Evolutionary conservation across 2,329 filamentous ascomycete species (phyloP), one percentile per base, ranked within the genome.

Genomic region (Claviceps citrina): DNA sequence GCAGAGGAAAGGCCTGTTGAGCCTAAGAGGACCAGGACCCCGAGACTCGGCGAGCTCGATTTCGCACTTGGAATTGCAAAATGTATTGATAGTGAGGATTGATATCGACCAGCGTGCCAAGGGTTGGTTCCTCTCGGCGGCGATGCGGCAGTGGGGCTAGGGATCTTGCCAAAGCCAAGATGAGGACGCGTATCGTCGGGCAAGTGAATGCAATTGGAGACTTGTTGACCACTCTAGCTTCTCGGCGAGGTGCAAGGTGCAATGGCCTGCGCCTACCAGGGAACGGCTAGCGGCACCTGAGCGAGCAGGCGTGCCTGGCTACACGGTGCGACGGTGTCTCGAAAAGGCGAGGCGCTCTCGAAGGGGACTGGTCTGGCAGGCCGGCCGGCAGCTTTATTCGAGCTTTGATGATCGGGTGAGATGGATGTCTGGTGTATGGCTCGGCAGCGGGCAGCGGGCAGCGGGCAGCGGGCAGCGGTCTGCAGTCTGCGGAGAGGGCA

Each of bases 301-400:
- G 35, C 34, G 35, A 41, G 35, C 34, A 41, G 33, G 33, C 43
- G 43, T 42, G 34, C 37, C 38, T 31, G 19, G 42, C 40, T 36
- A 35, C 44, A 47, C 44, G 28, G 46, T 46, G 46, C 41, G 33
- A 39, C 38, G 12, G 10, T 35, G 24, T 24, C 36, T 31, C 16
- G 32, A 32, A 31, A 37, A 39, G 24, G 38, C 41, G 30, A 30
- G 40, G 33, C 36, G 16, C 15, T 24, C 32, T 31, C 8, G 12
- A 34, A 38, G 8, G 13, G 19, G 36, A 31, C 19, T 35, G 30
- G 36, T 27, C 32, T 41, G n/a, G 33, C 32, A 31, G 18, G 28
- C 27, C 18, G 20, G 12, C 25, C 31, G 31, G 24, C 38, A 40
- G 31, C 31, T n/a, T n/a, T 32, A 18, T 32, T 16, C 19, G 15